Evolutionary conservation across 208 protist genomes (phyloP).

Genomic region (Herpetomonas tarakana): DNA sequence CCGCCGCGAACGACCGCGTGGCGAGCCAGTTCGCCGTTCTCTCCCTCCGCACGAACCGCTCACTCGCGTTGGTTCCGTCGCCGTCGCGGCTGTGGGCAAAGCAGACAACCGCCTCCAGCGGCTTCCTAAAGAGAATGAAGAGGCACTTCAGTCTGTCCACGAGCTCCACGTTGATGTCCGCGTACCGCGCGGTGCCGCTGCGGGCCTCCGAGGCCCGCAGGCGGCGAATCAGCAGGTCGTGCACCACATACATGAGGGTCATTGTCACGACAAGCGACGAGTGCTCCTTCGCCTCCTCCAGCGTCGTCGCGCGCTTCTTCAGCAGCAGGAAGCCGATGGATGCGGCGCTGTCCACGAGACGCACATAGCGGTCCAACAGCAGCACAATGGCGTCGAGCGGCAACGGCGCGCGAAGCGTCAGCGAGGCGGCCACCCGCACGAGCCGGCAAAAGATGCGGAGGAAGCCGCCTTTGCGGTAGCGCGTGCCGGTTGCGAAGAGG

Average conservation of each 20-base stretch:
- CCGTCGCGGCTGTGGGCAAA: conserved; percentile 20
- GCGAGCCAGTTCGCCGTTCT: conserved; percentile 53
- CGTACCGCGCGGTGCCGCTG: conserved; percentile 24
- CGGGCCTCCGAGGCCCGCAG: conserved; percentile 31
- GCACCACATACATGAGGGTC: conserved; percentile 50
- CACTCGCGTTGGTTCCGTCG: conserved; percentile 15
- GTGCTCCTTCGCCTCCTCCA: conserved; percentile 53
- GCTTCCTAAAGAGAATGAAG: conserved; percentile 48
- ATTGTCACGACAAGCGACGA: conserved; percentile 60
- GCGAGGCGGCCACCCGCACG: conserved; percentile 51
- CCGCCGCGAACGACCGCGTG: conserved; percentile 16
- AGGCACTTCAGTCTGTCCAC: conserved; percentile 62
- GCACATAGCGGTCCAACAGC: conserved; percentile 40
- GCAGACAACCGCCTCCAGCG: conserved; percentile 52
- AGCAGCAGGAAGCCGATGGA: conserved; percentile 33
- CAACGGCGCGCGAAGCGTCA: conserved; percentile 44
- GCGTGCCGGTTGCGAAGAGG: conserved; percentile 7
- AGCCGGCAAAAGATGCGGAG: conserved; percentile 79
- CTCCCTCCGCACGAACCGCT: conserved; percentile 27
- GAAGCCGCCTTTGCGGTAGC: conserved; percentile 52
- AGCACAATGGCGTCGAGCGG: conserved; percentile 35
- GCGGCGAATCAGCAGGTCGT: conserved; percentile 70
- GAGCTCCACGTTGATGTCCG: conserved; percentile 51
- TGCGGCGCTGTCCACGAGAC: conserved; percentile 39
- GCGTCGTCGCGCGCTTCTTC: conserved; percentile 24